phyloP scores from a whole-genome alignment of 2,329 filamentous ascomycete species.

The Grosmannia penicillata region DNA sequence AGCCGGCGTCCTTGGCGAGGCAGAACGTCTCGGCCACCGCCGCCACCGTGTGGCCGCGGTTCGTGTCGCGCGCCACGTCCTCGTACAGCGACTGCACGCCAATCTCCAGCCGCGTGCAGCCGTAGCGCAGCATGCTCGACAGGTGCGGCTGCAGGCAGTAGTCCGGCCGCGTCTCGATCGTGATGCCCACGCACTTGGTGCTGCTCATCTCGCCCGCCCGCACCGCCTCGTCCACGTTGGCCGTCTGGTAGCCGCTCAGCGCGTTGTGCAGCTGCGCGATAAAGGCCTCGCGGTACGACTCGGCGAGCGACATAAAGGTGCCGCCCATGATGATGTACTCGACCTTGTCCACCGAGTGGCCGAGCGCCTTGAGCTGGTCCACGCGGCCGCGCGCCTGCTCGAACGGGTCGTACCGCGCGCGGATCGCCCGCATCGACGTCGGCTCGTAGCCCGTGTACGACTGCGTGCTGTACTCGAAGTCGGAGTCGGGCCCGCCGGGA shows the following conservation, averaged over 20 bases:
- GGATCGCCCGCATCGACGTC: slow-evolving; percentile 95
- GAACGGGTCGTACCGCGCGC: slow-evolving; percentile 92
- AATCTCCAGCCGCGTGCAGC: slow-evolving; percentile 85
- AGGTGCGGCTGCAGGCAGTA: slow-evolving; percentile 95
- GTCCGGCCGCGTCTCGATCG: slow-evolving; percentile 92
- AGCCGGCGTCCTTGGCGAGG: slow-evolving; percentile 92
- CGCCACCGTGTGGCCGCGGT: slow-evolving; percentile 89
- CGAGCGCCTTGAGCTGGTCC: slow-evolving; percentile 88
- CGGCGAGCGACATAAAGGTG: slow-evolving; percentile 92
- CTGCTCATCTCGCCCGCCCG: slow-evolving; percentile 91
- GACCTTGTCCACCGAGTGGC: slow-evolving; percentile 96
- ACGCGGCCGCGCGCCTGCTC: slow-evolving; percentile 92
- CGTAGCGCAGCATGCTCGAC: slow-evolving; percentile 92
- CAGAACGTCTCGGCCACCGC: slow-evolving; percentile 94
- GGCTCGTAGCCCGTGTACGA: slow-evolving; percentile 98
- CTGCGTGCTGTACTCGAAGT: slow-evolving; percentile 98
- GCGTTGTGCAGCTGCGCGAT: slow-evolving; percentile 95
- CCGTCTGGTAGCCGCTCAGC: slow-evolving; percentile 86
- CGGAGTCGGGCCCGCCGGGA: slow-evolving; percentile 90
- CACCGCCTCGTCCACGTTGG: slow-evolving; percentile 89
- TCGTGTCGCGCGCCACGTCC: slow-evolving; percentile 95
- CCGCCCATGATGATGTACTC: slow-evolving; percentile 99
- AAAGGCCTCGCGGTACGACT: slow-evolving; percentile 82
- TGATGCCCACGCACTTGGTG: slow-evolving; percentile 93
- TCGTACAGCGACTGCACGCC: slow-evolving; percentile 96